Base-by-base conservation (phyloP, 179 eudicot species). In the Nepenthes alata region DNA sequence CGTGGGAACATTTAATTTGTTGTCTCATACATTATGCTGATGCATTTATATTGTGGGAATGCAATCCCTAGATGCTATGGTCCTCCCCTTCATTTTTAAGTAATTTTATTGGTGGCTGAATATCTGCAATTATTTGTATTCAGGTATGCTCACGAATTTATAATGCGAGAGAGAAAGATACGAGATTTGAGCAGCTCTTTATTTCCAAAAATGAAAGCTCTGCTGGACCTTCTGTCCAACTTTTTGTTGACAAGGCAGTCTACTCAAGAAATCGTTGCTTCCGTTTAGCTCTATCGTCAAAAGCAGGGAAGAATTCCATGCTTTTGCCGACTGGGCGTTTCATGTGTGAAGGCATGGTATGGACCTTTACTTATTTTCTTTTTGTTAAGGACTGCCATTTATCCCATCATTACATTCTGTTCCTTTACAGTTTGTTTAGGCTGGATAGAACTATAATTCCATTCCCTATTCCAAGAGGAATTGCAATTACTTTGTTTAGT, bases 191-290 rank as follows among this genome's bases (percentile, higher is more conserved):
- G 45, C 81, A 81, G 34, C 79, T 93, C 59, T 74, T 85, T 75
- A 44, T 89, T 53, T 75, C 76, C 60, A 93, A 93, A 83, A 88
- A 81, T 38, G 74, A 84, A 41, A 72, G 77, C 73, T 74, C 87
- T 58, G 74, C 72, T 68, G 87, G 66, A 63, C 62, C 68, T 54
- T 66, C 83, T 35, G 52, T 67, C 68, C 86, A 80, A 37, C 82
- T 83, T 62, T 89, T 93, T 74, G 85, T 93, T 49, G 97, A 89
- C 69, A 85, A 77, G 71, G 98, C 98, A 70, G 98, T 93, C 53
- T 93, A 93, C 73, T 61, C 97, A 12, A 83, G 98, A 77, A 93
- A 93, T 65, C 97, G 98, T 63, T 85, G 93, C 71, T 93, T 93
- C 68, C 95, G 95, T 61, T 76, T 93, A 54, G 86, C 80, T 69